Conservation (phyloP, 83 land plant species). For the Thuja plicata region DNA sequence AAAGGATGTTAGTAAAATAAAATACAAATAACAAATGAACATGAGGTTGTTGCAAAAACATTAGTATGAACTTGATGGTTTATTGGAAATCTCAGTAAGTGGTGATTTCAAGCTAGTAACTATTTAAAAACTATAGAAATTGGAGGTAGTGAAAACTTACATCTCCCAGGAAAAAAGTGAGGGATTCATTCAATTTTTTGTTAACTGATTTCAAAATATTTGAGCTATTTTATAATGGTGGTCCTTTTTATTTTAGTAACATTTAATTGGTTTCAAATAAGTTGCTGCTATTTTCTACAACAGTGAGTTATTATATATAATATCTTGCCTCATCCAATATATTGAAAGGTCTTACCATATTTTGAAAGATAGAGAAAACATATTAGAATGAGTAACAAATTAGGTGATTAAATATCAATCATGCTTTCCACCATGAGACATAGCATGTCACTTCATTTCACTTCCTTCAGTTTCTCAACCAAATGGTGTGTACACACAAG, state of each 20-base stretch:
- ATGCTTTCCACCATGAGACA: background rate
- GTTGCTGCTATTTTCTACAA: too few relatives aligned
- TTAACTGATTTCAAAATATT: too few relatives aligned
- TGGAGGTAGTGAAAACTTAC: background rate
- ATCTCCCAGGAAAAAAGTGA: too few relatives aligned
- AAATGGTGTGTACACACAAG: background rate
- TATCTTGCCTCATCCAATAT: too few relatives aligned
- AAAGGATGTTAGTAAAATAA: background rate
- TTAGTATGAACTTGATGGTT: background rate
- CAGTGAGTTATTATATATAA: too few relatives aligned
- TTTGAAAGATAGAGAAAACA: background rate
- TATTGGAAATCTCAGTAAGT: background rate
- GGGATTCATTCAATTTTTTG: too few relatives aligned
- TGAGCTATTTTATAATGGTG: too few relatives aligned
- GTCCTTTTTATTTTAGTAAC: too few relatives aligned
- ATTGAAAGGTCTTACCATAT: too few relatives aligned
- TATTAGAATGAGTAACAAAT: background rate
- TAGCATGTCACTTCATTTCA: background rate
- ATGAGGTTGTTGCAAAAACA: constrained; percentile 1
- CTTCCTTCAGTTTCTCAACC: background rate
- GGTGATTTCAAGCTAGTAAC: background rate
- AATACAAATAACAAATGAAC: background rate
- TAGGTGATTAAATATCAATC: background rate
- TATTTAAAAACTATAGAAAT: background rate
- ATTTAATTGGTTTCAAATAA: too few relatives aligned